Evolutionary conservation across 495 filamentous ascomycete species (phyloP).

Genomic region (Penicillium egyptiacum): DNA sequence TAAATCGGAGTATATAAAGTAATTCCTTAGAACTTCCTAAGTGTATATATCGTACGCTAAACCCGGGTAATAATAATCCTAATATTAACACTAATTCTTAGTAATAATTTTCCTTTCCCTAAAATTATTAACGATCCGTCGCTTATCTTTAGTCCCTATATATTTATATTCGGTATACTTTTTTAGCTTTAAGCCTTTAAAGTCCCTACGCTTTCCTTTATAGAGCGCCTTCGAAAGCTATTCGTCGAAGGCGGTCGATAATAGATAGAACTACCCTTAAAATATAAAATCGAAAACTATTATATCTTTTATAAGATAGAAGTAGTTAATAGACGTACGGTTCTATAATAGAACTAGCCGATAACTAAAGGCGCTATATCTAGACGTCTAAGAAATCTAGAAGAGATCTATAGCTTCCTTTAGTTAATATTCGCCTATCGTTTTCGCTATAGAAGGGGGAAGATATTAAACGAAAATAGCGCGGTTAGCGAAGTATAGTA

Average conservation of each 20-base stretch:
- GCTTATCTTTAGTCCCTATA: constrained; percentile 12
- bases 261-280: no score
- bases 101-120: constrained; percentile 28
- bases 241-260: no score
- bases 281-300: no score
- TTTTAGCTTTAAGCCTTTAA: no score
- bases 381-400: constrained; percentile 20
- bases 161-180: no score
- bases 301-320: no score
- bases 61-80: constrained; percentile 1
- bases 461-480: constrained; percentile 24
- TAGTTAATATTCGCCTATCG: constrained; percentile 23
- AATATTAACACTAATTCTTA: constrained; percentile 13
- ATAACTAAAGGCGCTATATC: constrained; percentile 20
- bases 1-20: no score
- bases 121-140: constrained; percentile 31
- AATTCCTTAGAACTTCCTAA: constrained; percentile 11
- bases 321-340: no score
- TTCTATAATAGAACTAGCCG: not conserved
- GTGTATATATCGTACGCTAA: constrained; percentile 15
- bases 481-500: constrained; percentile 38
- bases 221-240: no score
- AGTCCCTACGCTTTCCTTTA: no score
- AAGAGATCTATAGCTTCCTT: constrained; percentile 28
- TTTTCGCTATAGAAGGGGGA: constrained; percentile 24